phyloP scores from a whole-genome alignment of 1,284 basidiomycete genomes.

The Ustilago shanxiensis region DNA sequence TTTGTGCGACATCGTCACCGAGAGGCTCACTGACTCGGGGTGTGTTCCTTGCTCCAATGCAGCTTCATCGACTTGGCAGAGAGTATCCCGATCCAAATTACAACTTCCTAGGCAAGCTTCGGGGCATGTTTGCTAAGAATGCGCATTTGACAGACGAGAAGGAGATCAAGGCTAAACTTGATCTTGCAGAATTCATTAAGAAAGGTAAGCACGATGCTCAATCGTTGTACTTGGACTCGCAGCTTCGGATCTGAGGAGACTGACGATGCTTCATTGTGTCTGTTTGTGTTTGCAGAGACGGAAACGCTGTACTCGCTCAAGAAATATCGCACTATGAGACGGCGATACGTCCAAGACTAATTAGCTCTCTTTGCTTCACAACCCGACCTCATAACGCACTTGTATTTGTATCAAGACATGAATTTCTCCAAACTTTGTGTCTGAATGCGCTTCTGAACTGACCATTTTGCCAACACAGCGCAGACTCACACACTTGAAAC shows the following conservation, averaged over 20 bases:
- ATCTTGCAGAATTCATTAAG: constrained; percentile 63
- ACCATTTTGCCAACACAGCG: neutral
- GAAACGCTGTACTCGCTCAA: constrained; percentile 67
- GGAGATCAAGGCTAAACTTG: constrained; percentile 61
- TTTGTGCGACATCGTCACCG: too few species aligned
- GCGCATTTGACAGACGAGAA: constrained; percentile 64
- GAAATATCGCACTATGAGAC: constrained; percentile 65
- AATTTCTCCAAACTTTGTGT: neutral
- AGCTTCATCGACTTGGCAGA: constrained; percentile 67
- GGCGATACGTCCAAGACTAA: constrained; percentile 52
- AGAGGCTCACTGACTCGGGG: neutral
- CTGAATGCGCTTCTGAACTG: neutral
- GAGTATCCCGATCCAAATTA: constrained; percentile 69
- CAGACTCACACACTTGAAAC: neutral
- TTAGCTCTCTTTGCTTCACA: neutral
- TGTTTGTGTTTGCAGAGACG: constrained; percentile 46
- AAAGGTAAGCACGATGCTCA: constrained; percentile 67
- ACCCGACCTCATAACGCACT: neutral
- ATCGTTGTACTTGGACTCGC: too few species aligned
- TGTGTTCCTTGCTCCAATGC: too few species aligned
- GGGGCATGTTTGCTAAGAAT: constrained; percentile 58
- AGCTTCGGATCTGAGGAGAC: too few species aligned
- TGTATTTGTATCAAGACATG: constrained; percentile 29
- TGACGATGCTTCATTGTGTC: neutral
- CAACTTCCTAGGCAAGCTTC: constrained; percentile 66